These are phyloP conservation scores for Rhizophagus sp. DNA, from an alignment of 192 early-diverging fungal genomes.

Conservation along the genomic window DNA sequence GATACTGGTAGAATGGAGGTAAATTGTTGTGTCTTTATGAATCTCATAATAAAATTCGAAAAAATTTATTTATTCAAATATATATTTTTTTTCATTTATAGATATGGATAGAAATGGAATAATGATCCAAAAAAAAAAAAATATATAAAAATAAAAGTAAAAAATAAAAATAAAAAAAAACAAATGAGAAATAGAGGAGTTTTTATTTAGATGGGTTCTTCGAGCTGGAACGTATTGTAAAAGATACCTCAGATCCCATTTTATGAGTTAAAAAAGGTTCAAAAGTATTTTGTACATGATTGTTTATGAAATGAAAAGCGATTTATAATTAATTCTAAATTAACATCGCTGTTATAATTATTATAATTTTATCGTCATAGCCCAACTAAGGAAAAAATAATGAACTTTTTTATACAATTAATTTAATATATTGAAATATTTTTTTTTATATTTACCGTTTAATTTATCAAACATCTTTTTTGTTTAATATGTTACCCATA, in stretches of 20 bases:
- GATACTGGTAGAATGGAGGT: constrained; percentile 29
- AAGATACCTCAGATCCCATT: background rate
- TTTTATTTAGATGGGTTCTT: background rate
- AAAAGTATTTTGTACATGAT: background rate
- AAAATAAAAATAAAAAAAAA: background rate
- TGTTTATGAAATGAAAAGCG: background rate
- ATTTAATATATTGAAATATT: background rate
- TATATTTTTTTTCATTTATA: background rate
- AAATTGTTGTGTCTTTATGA: background rate
- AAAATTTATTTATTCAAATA: background rate
- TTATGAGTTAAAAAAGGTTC: background rate
- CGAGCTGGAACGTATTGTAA: background rate
- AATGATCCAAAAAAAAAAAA: background rate
- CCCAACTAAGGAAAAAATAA: background rate
- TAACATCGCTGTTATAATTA: background rate
- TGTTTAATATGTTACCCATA: no score
- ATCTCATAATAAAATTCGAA: background rate
- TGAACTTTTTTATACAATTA: background rate
- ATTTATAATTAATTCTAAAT: background rate
- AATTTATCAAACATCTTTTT: no score
- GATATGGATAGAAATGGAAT: background rate
- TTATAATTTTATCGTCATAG: background rate
- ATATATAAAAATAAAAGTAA: no score
- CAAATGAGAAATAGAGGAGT: background rate
- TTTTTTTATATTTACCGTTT: no score